Evolutionary conservation across 2,329 filamentous ascomycete species (phyloP).

Genomic region (Colletotrichum spinosum): DNA sequence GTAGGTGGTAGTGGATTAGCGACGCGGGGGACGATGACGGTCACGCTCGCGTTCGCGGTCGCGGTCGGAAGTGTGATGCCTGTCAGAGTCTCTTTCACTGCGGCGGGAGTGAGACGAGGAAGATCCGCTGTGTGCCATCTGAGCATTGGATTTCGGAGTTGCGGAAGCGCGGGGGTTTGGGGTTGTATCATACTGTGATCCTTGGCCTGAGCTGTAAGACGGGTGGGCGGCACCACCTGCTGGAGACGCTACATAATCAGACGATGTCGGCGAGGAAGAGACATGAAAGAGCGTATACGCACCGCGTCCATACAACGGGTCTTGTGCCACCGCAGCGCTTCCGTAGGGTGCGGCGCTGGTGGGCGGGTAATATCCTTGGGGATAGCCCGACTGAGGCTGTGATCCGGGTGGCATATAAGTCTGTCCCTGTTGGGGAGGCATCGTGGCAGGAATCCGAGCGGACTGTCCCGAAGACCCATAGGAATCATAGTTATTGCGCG

Average conservation of each 20-base stretch:
- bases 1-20: conserved; percentile 42
- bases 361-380: conserved; percentile 43
- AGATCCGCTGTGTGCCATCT: conserved; percentile 51
- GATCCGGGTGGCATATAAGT: conserved; percentile 37
- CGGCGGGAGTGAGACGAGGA: conserved; percentile 48
- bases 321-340: conserved; percentile 55
- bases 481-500: conserved; percentile 28
- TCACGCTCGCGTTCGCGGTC: too few relatives aligned
- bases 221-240: conserved; percentile 57
- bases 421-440: conserved; percentile 30
- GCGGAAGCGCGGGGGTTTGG: conserved; percentile 53
- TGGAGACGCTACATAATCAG: conserved; percentile 65
- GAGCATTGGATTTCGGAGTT: conserved; percentile 52
- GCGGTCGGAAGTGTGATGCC: conserved; percentile 49
- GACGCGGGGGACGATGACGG: conserved; percentile 53
- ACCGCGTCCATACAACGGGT: conserved; percentile 71
- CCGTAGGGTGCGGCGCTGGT: conserved; percentile 24
- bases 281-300: conserved; percentile 55
- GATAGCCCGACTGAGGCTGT: conserved; percentile 31
- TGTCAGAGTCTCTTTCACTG: conserved; percentile 56
- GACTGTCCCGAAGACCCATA: conserved; percentile 36
- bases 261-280: conserved; percentile 40
- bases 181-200: conserved; percentile 64
- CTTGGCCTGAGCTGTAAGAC: conserved; percentile 49
- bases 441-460: conserved; percentile 31